Evolutionary conservation across 306 rosid genomes (phyloP), one percentile per base, ranked within the genome.

Genomic region (Rosa lucieae): DNA sequence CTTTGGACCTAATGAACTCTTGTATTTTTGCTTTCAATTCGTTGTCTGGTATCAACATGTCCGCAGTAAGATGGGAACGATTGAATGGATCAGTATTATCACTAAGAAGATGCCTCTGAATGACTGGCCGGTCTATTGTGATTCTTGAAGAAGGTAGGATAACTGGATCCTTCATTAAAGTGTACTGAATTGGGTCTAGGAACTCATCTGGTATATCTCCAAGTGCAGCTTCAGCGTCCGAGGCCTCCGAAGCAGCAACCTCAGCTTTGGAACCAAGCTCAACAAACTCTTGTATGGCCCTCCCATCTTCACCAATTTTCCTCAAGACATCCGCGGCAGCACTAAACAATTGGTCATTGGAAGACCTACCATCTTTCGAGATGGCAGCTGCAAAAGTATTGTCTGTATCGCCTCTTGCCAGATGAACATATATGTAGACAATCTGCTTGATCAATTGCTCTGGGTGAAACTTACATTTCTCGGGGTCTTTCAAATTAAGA

Each of bases 141-240:
- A 83, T 91, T 86, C 91, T 89, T 79, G 98, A 93, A 76, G 98
- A 93, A 77, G 97, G 99, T 85, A 96, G 88, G 84, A 91, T 93
- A 77, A 93, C 98, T 23, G 99, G 99, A 86, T 95, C 99, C 84
- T 91, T 96, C 98, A 96, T 96, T 82, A 93, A 78, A 79, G 99
- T 93, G 86, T 96, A 96, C 98, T 96, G 99, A 84, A 96, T 96
- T 73, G 99, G 99, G 82, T 96, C 99, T 2, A 96, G 99, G 91
- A 90, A 96, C 85, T 96, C 99, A 12, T 96, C 99, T n/a, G 99
- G 99, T 83, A 96, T 96, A 72, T 96, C 99, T 56, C 99, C 99
- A 5, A 96, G 89, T 78, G 82, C 73, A 84, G 97, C 99, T 90
- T 96, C 99, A 10, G 94, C 66, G 63, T 93, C 99, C 97, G 89